These are phyloP conservation scores for Globisporangium camurandrum DNA, from an alignment of 352 stramenopile species.

Conservation along the genomic window DNA sequence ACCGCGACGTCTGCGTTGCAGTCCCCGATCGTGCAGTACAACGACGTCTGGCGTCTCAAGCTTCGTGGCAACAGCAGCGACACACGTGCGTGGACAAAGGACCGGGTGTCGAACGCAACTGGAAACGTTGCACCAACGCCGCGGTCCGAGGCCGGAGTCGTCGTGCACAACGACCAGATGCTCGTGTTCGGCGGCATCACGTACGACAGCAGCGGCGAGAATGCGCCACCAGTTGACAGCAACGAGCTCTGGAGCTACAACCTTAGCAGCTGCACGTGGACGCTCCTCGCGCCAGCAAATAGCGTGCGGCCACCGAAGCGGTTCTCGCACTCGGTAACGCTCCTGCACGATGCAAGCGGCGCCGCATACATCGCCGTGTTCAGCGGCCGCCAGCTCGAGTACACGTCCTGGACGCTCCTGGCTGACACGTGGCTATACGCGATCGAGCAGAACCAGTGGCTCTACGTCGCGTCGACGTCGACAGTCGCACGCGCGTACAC, in stretches of 20 bases:
- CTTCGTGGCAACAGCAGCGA: conserved; percentile 8
- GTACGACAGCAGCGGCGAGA: conserved; percentile 37
- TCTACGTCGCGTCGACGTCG: conserved; percentile 12
- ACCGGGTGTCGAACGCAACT: conserved; percentile 11
- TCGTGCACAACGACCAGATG: conserved; percentile 39
- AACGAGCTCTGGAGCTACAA: conserved; percentile 66
- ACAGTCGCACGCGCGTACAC: conserved; percentile 49
- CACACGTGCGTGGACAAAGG: conserved; percentile 26
- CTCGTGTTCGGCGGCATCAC: conserved; percentile 66
- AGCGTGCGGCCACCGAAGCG: conserved; percentile 24
- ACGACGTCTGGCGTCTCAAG: conserved; percentile 43
- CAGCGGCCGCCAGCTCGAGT: conserved; percentile 40
- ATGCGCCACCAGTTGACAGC: conserved; percentile 33
- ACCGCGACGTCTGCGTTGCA: neutral
- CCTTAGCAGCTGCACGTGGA: conserved; percentile 32
- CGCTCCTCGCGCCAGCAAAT: conserved; percentile 19
- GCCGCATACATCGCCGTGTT: conserved; percentile 45
- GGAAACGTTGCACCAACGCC: conserved; percentile 14
- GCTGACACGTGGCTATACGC: conserved; percentile 55
- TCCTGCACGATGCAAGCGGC: conserved; percentile 22
- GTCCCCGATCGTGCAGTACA: conserved; percentile 34
- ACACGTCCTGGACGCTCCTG: conserved; percentile 41
- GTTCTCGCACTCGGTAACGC: conserved; percentile 52
- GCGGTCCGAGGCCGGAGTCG: conserved; percentile 41
- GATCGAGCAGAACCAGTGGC: conserved; percentile 35